Conservation (phyloP, 177 flowering plant genomes). For the Vitis hybrid region DNA sequence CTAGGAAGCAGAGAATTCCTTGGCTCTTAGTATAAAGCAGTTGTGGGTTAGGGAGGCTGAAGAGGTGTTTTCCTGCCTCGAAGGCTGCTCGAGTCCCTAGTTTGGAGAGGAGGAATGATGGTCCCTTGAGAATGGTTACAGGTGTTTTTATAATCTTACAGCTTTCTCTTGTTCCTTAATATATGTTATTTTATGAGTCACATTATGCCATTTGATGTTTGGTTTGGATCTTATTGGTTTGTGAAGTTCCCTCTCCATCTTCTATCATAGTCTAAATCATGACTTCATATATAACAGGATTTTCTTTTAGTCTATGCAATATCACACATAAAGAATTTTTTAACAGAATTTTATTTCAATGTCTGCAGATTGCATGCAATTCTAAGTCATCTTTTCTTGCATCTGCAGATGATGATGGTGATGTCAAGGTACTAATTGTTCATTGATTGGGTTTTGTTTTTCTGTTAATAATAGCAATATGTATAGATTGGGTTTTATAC, state of each 20-base stretch:
- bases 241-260: background rate
- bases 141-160: too few relatives aligned
- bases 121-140: too few relatives aligned
- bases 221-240: background rate
- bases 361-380: conserved; percentile 72
- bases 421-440: conserved; percentile 66
- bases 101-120: too few relatives aligned
- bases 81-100: too few relatives aligned
- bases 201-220: background rate
- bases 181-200: background rate
- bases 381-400: conserved; percentile 84
- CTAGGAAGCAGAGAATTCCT: too few relatives aligned
- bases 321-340: conserved; percentile 7
- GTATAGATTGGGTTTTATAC: background rate
- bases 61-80: too few relatives aligned
- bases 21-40: too few relatives aligned
- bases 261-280: background rate
- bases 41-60: too few relatives aligned
- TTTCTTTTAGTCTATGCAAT: too few relatives aligned
- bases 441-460: background rate
- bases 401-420: conserved; percentile 91
- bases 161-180: too few relatives aligned
- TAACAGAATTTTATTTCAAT: background rate
- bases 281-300: too few relatives aligned
- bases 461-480: background rate